Percentiles rank a stretch among this genome's conserved stretches.
Conservation (phyloP, 2,329 filamentous ascomycete genomes). For the Aspergillus nomiae region DNA sequence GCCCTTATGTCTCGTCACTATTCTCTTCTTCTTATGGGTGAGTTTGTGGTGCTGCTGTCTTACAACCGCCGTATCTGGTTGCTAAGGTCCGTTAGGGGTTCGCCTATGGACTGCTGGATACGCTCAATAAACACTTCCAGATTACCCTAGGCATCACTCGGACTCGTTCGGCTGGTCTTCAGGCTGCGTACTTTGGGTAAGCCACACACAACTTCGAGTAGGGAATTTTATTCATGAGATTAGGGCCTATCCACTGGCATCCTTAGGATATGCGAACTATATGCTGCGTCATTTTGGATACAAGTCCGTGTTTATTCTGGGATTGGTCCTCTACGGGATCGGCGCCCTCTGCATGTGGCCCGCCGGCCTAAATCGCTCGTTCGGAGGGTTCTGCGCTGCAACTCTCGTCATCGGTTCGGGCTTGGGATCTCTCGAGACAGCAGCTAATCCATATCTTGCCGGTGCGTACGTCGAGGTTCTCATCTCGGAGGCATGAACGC, state of each 20-base stretch:
- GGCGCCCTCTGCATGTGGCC: constrained; percentile 86
- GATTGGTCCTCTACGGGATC: constrained; percentile 68
- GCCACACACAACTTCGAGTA: constrained; percentile 14
- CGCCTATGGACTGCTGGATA: constrained; percentile 53
- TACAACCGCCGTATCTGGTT: not conserved
- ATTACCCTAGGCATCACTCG: constrained; percentile 57
- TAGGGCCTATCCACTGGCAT: constrained; percentile 57
- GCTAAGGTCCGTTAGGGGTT: constrained; percentile 39
- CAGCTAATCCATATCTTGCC: constrained; percentile 74
- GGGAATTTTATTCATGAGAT: constrained; percentile 2
- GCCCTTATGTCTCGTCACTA: constrained; percentile 49
- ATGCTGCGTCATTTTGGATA: constrained; percentile 75
- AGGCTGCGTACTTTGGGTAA: constrained; percentile 66
- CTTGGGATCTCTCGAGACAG: constrained; percentile 73
- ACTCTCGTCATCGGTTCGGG: constrained; percentile 75
- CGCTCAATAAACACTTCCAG: constrained; percentile 60
- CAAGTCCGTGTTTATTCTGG: constrained; percentile 77
- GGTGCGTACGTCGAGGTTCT: constrained; percentile 41
- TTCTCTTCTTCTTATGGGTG: constrained; percentile 57
- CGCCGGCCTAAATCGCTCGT: constrained; percentile 70
- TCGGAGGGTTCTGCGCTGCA: constrained; percentile 71
- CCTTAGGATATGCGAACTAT: constrained; percentile 56
- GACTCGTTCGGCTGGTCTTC: constrained; percentile 62
- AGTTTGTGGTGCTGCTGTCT: not conserved
- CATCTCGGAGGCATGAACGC: not conserved